Conservation (phyloP, 148 eudicot genomes). For the Rheum nobile region DNA sequence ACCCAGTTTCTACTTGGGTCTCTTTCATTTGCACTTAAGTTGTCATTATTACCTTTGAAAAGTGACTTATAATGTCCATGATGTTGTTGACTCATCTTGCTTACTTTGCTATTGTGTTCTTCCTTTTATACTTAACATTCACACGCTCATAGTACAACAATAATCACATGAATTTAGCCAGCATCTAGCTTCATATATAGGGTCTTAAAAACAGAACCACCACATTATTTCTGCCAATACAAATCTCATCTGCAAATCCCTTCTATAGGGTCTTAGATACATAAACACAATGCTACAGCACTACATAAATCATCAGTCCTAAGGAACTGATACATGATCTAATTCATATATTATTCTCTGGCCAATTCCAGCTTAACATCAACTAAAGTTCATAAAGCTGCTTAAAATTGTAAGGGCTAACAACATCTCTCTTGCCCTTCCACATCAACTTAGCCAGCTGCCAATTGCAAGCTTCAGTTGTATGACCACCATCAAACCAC, state of each 20-base stretch:
- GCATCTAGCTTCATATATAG: background rate
- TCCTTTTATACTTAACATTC: background rate
- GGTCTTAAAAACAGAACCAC: background rate
- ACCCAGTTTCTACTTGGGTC: background rate
- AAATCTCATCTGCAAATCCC: background rate
- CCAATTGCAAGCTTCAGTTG: slow-evolving; percentile 11
- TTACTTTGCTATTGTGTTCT: background rate
- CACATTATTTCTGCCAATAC: background rate
- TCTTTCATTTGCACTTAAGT: background rate
- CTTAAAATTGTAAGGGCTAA: slow-evolving; percentile 5
- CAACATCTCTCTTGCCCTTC: slow-evolving; percentile 10
- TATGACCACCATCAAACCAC: slow-evolving; percentile 17
- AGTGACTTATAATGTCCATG: background rate
- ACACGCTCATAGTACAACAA: too few relatives aligned
- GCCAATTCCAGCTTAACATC: background rate
- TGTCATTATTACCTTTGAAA: background rate
- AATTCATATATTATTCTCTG: background rate
- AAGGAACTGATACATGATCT: background rate
- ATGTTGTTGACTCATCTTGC: background rate
- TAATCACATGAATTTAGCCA: background rate
- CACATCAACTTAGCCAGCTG: slow-evolving; percentile 15
- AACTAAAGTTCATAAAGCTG: slow-evolving; percentile 7
- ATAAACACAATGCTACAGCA: background rate
- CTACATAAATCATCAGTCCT: background rate
- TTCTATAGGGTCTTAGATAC: background rate